Base-by-base conservation (phyloP, 345 rosid genomes). In the Physaria fendleri region DNA sequence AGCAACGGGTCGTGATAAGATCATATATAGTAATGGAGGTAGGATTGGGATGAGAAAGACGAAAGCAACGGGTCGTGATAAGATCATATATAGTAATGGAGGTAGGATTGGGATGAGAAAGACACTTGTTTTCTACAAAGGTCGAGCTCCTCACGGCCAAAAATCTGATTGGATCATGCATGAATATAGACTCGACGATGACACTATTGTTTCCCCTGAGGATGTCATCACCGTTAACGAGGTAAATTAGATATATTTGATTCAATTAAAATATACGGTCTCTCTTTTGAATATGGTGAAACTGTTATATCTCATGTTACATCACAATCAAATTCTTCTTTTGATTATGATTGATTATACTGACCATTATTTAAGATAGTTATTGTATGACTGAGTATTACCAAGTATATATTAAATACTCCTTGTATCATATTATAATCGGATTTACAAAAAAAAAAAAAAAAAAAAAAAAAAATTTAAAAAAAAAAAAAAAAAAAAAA, bases 111-210 rank as follows among this genome's bases (percentile, higher is more conserved):
- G n/a, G n/a, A n/a, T n/a, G n/a, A n/a, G n/a, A n/a, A n/a, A 87
- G 75, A 87, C 95, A 10, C 76, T 87, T 21, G 95, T 87, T 37
- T 87, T 87, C 71, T 87, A 87, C 57, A 80, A 77, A 74, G 95
- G 95, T 10, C 76, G 95, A 62, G 95, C 95, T 54, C 95, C 95
- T 24, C 95, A 78, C 21, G 95, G 95, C 27, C 84, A 77, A 40
- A 87, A 87, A 57, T 87, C 90, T 25, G 90, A 83, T 61, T 87
- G 95, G 95, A 87, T 87, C 71, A 83, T 87, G 95, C 95, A 86
- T 51, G 95, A 86, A 50, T 86, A 86, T 57, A 70, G 95, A 57
- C 82, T 86, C 5, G 90, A 87, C 25, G 83, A 84, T 23, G 72
- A 74, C 22, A 55, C n/a, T n/a, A n/a, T 44, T 33, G 37, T 32